Evolutionary conservation across 148 eudicot genomes (phyloP).

Genomic region (Agrostemma githago): DNA sequence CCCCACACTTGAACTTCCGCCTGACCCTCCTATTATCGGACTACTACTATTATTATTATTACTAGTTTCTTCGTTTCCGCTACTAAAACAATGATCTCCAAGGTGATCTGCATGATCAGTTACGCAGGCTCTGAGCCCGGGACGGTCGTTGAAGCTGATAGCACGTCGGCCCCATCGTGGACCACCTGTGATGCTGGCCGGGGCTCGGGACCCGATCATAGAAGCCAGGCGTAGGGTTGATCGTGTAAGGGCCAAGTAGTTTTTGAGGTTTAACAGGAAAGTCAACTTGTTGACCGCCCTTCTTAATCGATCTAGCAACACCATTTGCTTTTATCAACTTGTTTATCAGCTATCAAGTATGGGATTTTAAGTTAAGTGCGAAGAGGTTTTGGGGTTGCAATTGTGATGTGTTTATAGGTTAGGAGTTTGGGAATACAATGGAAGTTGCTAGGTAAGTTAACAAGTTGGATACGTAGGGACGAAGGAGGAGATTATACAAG

Average conservation of each 20-base stretch:
- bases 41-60: not conserved
- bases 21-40: not conserved
- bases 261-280: conserved; percentile 23
- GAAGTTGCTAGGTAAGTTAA: conserved; percentile 27
- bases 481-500: not conserved
- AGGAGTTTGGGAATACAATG: not conserved
- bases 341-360: not conserved
- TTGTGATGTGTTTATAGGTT: not conserved
- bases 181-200: conserved; percentile 14
- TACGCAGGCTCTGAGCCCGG: conserved; percentile 27
- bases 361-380: not conserved
- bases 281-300: conserved; percentile 38
- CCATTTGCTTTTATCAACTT: not conserved
- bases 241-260: conserved; percentile 19
- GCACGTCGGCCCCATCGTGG: conserved; percentile 16
- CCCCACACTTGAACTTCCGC: conserved; percentile 3
- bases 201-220: conserved; percentile 15
- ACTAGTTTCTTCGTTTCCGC: not conserved
- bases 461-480: conserved; percentile 2
- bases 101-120: not conserved
- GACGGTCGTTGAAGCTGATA: conserved; percentile 32
- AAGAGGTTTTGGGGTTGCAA: conserved; percentile 1
- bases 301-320: conserved; percentile 27
- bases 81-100: not conserved
- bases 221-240: conserved; percentile 29